These are phyloP conservation scores for Aspergillus udagawae DNA, from an alignment of 2,329 filamentous ascomycete genomes.

Conservation along the genomic window DNA sequence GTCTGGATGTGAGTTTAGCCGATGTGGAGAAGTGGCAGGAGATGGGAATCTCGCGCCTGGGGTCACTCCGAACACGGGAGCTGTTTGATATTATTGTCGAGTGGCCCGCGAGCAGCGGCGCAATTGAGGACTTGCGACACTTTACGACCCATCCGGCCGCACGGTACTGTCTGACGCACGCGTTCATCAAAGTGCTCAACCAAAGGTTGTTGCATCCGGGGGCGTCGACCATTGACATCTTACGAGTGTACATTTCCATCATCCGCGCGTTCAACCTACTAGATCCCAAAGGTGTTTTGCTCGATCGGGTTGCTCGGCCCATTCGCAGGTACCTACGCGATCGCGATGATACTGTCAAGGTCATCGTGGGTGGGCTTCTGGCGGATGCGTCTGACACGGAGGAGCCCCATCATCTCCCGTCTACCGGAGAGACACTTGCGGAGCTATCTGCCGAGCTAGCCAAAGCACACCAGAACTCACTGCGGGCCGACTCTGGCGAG, in stretches of 20 bases:
- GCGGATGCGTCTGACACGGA: conserved; percentile 48
- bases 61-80: conserved; percentile 52
- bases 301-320: conserved; percentile 63
- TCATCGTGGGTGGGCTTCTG: conserved; percentile 61
- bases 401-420: conserved; percentile 18
- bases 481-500: conserved; percentile 54
- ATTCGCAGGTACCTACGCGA: conserved; percentile 61
- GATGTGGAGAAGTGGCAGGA: conserved; percentile 54
- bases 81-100: conserved; percentile 61
- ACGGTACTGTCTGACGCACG: conserved; percentile 52
- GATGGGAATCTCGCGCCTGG: conserved; percentile 53
- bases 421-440: conserved; percentile 41
- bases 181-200: conserved; percentile 52
- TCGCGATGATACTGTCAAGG: conserved; percentile 62
- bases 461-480: conserved; percentile 39
- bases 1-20: conserved; percentile 32
- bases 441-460: conserved; percentile 54
- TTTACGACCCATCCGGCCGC: conserved; percentile 52
- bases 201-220: conserved; percentile 58
- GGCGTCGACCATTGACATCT: conserved; percentile 61
- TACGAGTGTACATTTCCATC: conserved; percentile 65
- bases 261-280: conserved; percentile 61
- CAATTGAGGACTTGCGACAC: conserved; percentile 58
- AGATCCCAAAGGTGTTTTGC: conserved; percentile 61
- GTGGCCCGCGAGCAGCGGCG: conserved; percentile 57